Evolutionary conservation across 805 yeast genomes (phyloP), one percentile per base, ranked within the genome.

Genomic region (Nakazawaea siamensis): DNA sequence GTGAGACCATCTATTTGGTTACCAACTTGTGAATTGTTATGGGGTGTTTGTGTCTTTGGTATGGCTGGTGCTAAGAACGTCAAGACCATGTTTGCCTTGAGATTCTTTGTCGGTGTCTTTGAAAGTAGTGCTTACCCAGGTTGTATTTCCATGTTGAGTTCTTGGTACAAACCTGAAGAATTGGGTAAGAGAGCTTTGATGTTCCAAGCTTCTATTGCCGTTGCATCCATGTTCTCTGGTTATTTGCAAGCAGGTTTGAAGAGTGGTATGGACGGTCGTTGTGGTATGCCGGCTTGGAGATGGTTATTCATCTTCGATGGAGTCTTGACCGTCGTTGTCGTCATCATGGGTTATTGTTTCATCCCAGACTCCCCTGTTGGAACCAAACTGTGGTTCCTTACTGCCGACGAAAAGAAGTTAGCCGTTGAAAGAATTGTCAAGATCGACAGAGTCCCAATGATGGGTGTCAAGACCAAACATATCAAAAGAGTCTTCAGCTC

Each of bases 261-360:
- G 37, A 46, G 61, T 16, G 44, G 54, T 27, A 49, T 80, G 43
- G 54, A 64, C 35, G 83, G 80, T 20, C 57, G 50, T 8, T 47
- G 52, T 29, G 84, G 85, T 0, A 55, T 71, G 11, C 64, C 65
- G 6, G 76, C 83, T 11, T 80, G 86, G 86, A 64, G 77, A 60
- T 80, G 86, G 86, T 71, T 76, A 50, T 80, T 76, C 47, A 72
- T 80, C 31, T 64, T 80, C 41, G 84, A 78, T 50, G 79, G 78
- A 10, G 46, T 72, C 31, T 66, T 80, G 30, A 72, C 80, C 5
- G 46, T 78, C 18, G 72, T 64, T 3, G 69, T 80, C 24, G 81
- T 79, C 5, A 9, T 79, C 6, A 40, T 71, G 33, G 82, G 81
- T 0, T 61, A 66, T 38, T 70, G 68, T 47, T 44, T 63, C 47